Percentiles rank a stretch among this genome's conserved stretches.
Evolutionary conservation across 1,139 yeast species (phyloP).

Genomic region (Pichia sp.): DNA sequence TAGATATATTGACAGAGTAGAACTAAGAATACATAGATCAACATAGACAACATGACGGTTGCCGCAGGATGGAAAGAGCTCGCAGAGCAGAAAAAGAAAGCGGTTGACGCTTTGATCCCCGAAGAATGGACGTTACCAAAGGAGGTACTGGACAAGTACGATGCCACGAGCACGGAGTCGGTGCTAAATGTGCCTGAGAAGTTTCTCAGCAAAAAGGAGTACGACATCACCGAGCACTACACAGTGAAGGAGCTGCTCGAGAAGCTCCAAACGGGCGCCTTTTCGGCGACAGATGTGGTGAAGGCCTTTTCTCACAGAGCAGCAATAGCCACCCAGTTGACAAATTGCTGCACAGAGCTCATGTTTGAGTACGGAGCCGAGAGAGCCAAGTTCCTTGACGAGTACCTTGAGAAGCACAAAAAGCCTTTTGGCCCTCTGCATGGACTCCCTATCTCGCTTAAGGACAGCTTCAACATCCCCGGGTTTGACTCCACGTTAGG

Average conservation of each 20-base stretch:
- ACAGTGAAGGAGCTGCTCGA: neutral
- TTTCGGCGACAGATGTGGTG: conserved; percentile 41
- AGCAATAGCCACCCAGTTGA: conserved; percentile 43
- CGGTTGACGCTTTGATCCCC: conserved; percentile 2
- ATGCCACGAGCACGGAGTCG: neutral
- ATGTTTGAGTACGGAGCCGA: conserved; percentile 43
- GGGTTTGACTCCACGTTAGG: conserved; percentile 49
- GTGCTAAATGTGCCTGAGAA: conserved; percentile 6
- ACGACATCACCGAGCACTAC: conserved; percentile 8
- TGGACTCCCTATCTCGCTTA: conserved; percentile 51
- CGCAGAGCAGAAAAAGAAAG: conserved; percentile 5
- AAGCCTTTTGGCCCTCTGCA: conserved; percentile 44
- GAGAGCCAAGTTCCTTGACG: conserved; percentile 33
- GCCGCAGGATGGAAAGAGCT: neutral
- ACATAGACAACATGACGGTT: neutral
- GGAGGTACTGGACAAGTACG: neutral
- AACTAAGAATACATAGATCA: too few species aligned
- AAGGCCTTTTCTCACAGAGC: conserved; percentile 52
- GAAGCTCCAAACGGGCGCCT: neutral
- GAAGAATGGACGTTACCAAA: conserved; percentile 8
- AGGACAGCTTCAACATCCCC: conserved; percentile 59
- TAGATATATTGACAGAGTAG: too few species aligned
- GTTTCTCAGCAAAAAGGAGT: neutral
- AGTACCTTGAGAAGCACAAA: conserved; percentile 35
- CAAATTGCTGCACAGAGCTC: conserved; percentile 52